These are phyloP conservation scores for Tolypocladium amazonense DNA, from an alignment of 2,329 filamentous ascomycete genomes.

Conservation along the genomic window DNA sequence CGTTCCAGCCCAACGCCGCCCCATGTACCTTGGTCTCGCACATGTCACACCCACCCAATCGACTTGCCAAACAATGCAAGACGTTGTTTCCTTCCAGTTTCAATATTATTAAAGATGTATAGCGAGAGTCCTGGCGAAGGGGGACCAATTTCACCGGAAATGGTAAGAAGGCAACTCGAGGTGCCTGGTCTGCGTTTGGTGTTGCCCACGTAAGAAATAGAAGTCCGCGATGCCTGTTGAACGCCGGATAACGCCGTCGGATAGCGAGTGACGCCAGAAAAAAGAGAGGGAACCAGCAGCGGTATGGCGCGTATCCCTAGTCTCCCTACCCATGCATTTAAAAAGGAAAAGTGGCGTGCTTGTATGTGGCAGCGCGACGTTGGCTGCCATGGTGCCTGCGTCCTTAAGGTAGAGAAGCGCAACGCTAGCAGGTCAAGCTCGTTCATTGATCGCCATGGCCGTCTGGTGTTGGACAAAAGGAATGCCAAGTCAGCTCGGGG, in stretches of 20 bases:
- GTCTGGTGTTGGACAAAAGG: conserved; percentile 17
- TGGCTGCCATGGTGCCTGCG: neutral
- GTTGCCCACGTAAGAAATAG: neutral
- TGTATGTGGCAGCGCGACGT: neutral
- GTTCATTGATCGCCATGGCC: conserved; percentile 24
- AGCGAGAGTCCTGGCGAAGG: neutral
- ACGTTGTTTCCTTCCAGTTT: neutral
- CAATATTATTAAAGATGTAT: neutral
- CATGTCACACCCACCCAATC: neutral
- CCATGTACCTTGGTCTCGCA: neutral
- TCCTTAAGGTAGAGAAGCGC: neutral
- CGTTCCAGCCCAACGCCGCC: neutral
- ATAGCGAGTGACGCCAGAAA: neutral
- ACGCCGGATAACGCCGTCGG: conserved; percentile 7
- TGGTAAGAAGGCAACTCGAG: neutral
- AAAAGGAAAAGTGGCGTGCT: neutral
- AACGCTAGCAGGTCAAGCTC: neutral
- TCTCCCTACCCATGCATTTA: conserved; percentile 4
- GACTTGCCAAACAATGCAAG: neutral
- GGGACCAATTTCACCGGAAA: neutral
- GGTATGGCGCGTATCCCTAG: conserved; percentile 1
- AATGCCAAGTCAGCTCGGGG: conserved; percentile 17
- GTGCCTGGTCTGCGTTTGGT: neutral
- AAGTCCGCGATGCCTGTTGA: conserved; percentile 3
- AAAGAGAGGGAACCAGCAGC: neutral